Evolutionary conservation across 352 stramenopile species (phyloP).

Genomic region (Phytopythium mirpurense): DNA sequence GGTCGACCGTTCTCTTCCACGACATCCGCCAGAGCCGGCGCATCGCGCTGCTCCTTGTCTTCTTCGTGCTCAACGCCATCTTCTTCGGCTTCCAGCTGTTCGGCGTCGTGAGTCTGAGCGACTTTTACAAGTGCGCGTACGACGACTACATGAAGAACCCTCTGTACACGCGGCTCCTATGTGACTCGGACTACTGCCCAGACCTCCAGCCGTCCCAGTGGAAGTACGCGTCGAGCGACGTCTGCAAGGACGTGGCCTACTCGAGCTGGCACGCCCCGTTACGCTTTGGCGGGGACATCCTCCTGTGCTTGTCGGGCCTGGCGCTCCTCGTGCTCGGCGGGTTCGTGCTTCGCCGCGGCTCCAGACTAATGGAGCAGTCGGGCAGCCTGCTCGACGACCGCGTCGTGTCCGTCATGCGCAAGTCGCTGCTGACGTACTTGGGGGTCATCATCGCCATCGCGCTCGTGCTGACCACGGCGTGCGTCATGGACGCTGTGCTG

Average conservation of each 20-base stretch:
- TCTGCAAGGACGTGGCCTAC: conserved; percentile 65
- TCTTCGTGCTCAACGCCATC: conserved; percentile 49
- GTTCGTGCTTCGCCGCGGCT: conserved; percentile 65
- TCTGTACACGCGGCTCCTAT: conserved; percentile 59
- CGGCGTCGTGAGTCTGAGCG: conserved; percentile 59
- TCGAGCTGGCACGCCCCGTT: conserved; percentile 59
- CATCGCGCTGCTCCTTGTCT: conserved; percentile 52
- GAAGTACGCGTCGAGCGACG: conserved; percentile 57
- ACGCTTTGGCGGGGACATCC: conserved; percentile 38
- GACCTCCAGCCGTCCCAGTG: conserved; percentile 79
- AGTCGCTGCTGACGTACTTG: conserved; percentile 75
- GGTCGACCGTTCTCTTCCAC: conserved; percentile 68
- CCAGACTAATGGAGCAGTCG: conserved; percentile 66
- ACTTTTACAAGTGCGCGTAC: conserved; percentile 85
- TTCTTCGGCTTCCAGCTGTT: conserved; percentile 74
- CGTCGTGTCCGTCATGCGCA: conserved; percentile 68
- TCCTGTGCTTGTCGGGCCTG: conserved; percentile 60
- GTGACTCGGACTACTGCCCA: conserved; percentile 68
- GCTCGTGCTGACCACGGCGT: conserved; percentile 52
- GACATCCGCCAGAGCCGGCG: conserved; percentile 48
- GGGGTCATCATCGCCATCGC: conserved; percentile 70
- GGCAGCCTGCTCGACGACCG: conserved; percentile 71
- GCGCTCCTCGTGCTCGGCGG: conserved; percentile 58
- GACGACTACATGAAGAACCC: conserved; percentile 86
- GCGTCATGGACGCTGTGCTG: conserved; percentile 57